Conservation (phyloP, 495 filamentous ascomycete genomes). For the Annulohypoxylon bovei region DNA sequence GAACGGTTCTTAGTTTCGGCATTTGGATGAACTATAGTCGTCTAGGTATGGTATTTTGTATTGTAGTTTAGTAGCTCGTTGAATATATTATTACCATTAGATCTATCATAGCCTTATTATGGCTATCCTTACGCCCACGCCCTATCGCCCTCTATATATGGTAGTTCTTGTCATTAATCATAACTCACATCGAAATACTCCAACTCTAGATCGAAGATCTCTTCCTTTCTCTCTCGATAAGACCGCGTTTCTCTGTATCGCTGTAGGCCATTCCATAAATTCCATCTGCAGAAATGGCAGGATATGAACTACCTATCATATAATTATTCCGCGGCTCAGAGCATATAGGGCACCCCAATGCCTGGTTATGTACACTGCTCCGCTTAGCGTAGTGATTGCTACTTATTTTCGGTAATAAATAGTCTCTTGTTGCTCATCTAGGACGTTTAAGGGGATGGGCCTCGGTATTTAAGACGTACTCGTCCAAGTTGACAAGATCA, state of each 20-base stretch:
- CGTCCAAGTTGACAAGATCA: constrained; percentile 69
- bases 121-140: constrained; percentile 9
- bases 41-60: background rate
- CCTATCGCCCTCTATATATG: constrained; percentile 18
- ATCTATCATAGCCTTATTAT: constrained; percentile 31
- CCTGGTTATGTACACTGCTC: background rate
- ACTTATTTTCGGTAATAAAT: background rate
- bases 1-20: background rate
- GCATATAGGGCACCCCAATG: background rate
- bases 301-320: background rate
- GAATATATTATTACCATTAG: constrained; percentile 36
- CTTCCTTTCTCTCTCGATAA: background rate
- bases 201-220: constrained; percentile 7
- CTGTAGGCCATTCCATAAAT: background rate
- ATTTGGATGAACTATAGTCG: background rate
- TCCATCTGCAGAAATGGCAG: background rate
- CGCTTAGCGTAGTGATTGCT: background rate
- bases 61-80: background rate
- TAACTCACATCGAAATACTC: constrained; percentile 3
- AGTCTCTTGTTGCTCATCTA: background rate
- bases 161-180: constrained; percentile 19
- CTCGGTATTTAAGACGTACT: constrained; percentile 71
- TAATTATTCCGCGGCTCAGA: background rate
- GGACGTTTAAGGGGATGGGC: constrained; percentile 74
- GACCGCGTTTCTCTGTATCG: background rate